Evolutionary conservation across 495 filamentous ascomycete species (phyloP), one percentile per base, ranked within the genome.

Genomic region (Chaetomium fimeti): DNA sequence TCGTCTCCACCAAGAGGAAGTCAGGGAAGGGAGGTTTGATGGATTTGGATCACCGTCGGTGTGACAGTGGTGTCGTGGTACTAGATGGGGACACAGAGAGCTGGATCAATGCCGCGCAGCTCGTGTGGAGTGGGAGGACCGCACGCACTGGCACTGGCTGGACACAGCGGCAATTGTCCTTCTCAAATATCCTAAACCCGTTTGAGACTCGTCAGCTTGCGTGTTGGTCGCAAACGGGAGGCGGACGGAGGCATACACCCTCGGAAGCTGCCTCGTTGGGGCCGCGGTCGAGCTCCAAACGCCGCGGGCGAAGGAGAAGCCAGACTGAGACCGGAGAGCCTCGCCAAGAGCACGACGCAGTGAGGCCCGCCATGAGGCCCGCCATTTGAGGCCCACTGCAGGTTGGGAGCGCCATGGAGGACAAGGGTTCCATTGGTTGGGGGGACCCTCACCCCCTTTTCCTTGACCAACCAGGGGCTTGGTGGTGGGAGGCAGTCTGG

Each of bases 381-480:
- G 5, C 32, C 29, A 28, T 54, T 36, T 18, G 20, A 27, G 43
- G 48, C 58, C 58, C 20, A 27, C 47, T 52, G 58, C 58, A 60
- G 18, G 47, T 38, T 8, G 24, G 18, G 27, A 36, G 28, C 29
- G 11, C n/a, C 36, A 36, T 24, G 5, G 5, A 6, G 2, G 22
- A 53, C 59, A 52, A 20, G 59, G 58, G 48, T 61, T 43, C 22
- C 27, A 54, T 61, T 61, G 59, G 59, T n/a, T 43, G 27, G n/a
- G 15, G 2, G 45, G 18, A 22, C 45, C 45, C 18, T 49, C 20
- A 47, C n/a, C n/a, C 45, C 45, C 18, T 49, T 49, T 32, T 24
- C 18, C 22, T 9, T 15, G 2, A 28, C 38, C 38, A 58, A 45
- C 56, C 38, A 29, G 29, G 24, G 0, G 45, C 18, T 49, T 13